Base-by-base conservation (phyloP, 2,329 filamentous ascomycete species). In the Diaporthe australafricana region DNA sequence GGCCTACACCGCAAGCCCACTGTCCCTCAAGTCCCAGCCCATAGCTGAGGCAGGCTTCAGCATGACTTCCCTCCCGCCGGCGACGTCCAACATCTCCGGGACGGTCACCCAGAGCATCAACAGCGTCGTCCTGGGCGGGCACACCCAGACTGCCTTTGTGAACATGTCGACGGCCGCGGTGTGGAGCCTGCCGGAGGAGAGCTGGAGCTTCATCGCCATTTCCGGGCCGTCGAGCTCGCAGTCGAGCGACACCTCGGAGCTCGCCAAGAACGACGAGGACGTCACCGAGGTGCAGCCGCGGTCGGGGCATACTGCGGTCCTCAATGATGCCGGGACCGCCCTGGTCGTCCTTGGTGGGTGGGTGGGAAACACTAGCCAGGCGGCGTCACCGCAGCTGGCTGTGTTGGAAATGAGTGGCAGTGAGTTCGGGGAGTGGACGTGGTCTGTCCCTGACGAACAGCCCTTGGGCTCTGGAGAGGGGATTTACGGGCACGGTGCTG, bases 101-200 rank as follows among this genome's bases (percentile, higher is more conserved):
- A 85, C 86, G 3, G 84, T 92, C 50, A 92, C 90, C 5, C 92
- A 95, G 78, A 90, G 95, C 79, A 91, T 92, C 74, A 91, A 92
- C 76, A 96, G 94, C 75, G 89, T 98, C 16, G 83, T 98, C 27
- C 84, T 98, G 20, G 96, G 95, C 50, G 96, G 96, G 0, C 95
- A 98, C 79, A 97, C 95, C 0, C 86, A 90, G 76, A 82, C 85
- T 20, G 95, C 95, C 0, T 98, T 98, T 79, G 92, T 98, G 83
- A 97, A 98, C 80, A 98, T 97, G 92, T 97, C 94, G 70, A 94
- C 94, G 53, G 90, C 96, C 1, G 96, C 95, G 0, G 84, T 98
- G 1, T 98, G 95, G 86, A 95, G 91, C 68, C 85, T 98, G 8
- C 96, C 96, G 0, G 93, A 97, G 77, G 91, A 95, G 78, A 92